Evolutionary conservation across 106 monocot genomes (phyloP), one percentile per base, ranked within the genome.

Genomic region (Platanthera zijinensis): DNA sequence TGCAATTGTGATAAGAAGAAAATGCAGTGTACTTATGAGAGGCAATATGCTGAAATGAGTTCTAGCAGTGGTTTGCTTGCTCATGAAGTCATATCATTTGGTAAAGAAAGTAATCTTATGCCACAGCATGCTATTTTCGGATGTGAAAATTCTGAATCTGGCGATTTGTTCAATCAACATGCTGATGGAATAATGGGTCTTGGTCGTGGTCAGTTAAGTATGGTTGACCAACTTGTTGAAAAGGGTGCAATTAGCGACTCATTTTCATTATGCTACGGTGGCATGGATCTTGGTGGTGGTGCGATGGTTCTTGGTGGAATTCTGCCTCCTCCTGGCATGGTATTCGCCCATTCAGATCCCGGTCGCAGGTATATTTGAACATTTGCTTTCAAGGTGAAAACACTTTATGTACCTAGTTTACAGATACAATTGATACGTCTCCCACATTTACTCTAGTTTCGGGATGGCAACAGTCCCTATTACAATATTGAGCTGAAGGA

Each of bases 111-210:
- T 80, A 81, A 75, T 30, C 87, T 97, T 57, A 56, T 83, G 70
- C 87, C 93, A 52, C 91, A 91, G 46, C 87, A 67, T 78, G 86
- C 84, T 76, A 79, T 83, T 80, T 97, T 97, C 77, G 96, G 96
- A 49, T 97, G 96, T 86, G 96, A 93, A 86, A 97, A 89, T 80
- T 72, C 72, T 71, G 96, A 97, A 84, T 91, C 93, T 28, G 96
- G 96, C 73, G 89, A 97, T 79, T 73, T 97, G 10, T 97, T 84
- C 53, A 89, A 78, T 82, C 96, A 97, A 28, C 89, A 89, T 84
- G 96, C 96, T 82, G 96, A 97, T 89, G 96, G 96, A 10, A 97
- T 97, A 72, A 93, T 97, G 80, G 96, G 96, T 1, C 76, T 97
- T 10, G 96, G 96, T 32, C 90, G 91, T 81, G 96, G 91, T 39